Base-by-base conservation (phyloP, 2,329 filamentous ascomycete genomes). In the Fusarium illudens region DNA sequence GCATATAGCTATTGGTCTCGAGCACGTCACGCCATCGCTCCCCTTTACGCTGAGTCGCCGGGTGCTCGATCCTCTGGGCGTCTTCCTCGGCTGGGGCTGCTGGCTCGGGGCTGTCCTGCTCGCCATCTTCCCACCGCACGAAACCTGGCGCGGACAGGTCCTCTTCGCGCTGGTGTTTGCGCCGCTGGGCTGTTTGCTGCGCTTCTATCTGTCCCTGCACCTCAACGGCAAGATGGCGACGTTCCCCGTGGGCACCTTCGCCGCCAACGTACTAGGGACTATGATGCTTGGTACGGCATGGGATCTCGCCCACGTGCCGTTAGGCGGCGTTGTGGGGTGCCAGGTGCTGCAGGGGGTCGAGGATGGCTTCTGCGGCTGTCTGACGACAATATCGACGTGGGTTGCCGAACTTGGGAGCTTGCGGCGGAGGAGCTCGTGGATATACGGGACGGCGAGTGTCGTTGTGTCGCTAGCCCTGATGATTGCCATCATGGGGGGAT, bases 231-330 rank as follows among this genome's bases (percentile, higher is more conserved):
- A 87, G 19, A 70, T 88, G 0, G 78, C 88, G 0, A 80, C 84
- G 0, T 97, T 97, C 70, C 95, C 95, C 0, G 78, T 97, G 0
- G 95, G 95, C 3, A 98, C 95, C 0, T 97, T 97, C 72, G 80
- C 82, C 0, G 93, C 91, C 27, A 98, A 98, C 73, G 83, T 96
- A 5, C 76, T 90, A 13, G 95, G 94, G 5, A 94, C 92, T 0
- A 85, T 85, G 0, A 78, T 97, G 15, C 78, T 96, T 51, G 94
- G 88, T 13, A 89, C 93, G 84, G 86, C 89, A 29, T 97, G 87
- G 82, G 92, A 96, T 74, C 80, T 97, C 52, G 92, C 93, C 67
- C 93, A 93, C 73, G 85, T 84, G 0, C 85, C 84, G 0, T 67
- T 84, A 2, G 85, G 86, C 1, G 85, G 86, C 5, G 75, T 86